Conservation (phyloP, 345 rosid species). For the Erodium maritimum region DNA sequence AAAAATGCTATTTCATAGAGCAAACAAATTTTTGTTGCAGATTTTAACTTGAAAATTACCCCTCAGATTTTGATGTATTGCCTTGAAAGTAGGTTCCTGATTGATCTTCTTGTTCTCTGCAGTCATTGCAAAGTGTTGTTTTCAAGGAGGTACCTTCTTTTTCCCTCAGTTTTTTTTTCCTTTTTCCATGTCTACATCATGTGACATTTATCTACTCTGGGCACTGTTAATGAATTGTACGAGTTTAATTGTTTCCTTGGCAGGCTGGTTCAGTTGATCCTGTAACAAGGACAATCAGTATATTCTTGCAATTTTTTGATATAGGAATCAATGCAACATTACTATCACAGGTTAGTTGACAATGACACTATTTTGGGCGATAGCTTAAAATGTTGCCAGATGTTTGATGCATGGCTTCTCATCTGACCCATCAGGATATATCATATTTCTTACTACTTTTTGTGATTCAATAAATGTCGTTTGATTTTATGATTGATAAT, state of each 20-base stretch:
- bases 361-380: conserved; percentile 3
- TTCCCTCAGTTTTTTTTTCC: neutral
- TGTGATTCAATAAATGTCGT: too few species aligned
- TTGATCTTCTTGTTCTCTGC: conserved; percentile 24
- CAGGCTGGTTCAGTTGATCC: conserved; percentile 98
- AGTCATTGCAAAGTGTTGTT: conserved; percentile 94
- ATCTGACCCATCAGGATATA: too few species aligned
- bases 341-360: conserved; percentile 67
- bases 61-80: neutral
- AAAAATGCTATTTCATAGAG: too few species aligned
- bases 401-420: too few species aligned
- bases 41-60: neutral
- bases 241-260: conserved; percentile 16
- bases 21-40: too few species aligned
- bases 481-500: too few species aligned
- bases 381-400: neutral
- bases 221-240: neutral
- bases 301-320: conserved; percentile 83
- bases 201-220: too few species aligned
- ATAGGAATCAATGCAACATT: conserved; percentile 82
- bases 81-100: conserved; percentile 12
- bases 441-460: too few species aligned
- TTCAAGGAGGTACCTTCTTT: conserved; percentile 70
- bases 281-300: conserved; percentile 79
- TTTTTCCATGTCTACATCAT: too few species aligned